Base-by-base conservation (phyloP, 2,329 filamentous ascomycete genomes). In the Phoma herbarum region DNA sequence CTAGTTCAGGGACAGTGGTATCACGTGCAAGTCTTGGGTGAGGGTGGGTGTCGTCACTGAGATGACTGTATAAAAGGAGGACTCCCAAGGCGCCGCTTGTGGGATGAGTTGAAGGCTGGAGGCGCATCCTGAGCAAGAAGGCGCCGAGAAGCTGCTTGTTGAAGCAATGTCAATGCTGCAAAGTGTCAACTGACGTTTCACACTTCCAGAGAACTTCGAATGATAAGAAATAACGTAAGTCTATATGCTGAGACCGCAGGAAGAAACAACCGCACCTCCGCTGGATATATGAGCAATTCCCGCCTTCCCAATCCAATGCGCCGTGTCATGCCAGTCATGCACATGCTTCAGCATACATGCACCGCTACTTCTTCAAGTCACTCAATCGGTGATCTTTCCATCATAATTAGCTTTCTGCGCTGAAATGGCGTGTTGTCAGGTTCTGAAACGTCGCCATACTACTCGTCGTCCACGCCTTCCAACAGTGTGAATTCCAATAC, bases 401-500 rank as follows among this genome's bases (percentile, higher is more conserved):
- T 48, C 35, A 35, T 37, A 31, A 23, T 46, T 31, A 44, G 22
- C 20, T 23, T 23, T 23, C 35, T 23, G 2, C 29, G 25, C 23
- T 42, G 11, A 6, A 49, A 18, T 23, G 29, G 49, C 12, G 16
- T 22, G 22, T 33, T 52, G 22, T 52, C 29, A 49, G 55, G 55
- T 58, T 49, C 22, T 23, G 43, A 23, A 6, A 18, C 39, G 25
- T 31, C 56, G 50, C 14, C 29, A 18, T 53, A 44, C 56, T 59
- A 59, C n/a, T 74, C 70, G 54, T 74, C 69, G 66, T 87, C 88
- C 71, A 92, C 89, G 51, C 91, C 91, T 67, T 92, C 86, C 22
- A 97, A 83, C 64, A 99, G 83, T 52, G 97, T 92, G 75, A 99
- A 97, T 72, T 96, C 93, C 66, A 99, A 85, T 66, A 99, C 97